Evolutionary conservation across 345 rosid species (phyloP), one percentile per base, ranked within the genome.

Genomic region (Isatis tinctoria): DNA sequence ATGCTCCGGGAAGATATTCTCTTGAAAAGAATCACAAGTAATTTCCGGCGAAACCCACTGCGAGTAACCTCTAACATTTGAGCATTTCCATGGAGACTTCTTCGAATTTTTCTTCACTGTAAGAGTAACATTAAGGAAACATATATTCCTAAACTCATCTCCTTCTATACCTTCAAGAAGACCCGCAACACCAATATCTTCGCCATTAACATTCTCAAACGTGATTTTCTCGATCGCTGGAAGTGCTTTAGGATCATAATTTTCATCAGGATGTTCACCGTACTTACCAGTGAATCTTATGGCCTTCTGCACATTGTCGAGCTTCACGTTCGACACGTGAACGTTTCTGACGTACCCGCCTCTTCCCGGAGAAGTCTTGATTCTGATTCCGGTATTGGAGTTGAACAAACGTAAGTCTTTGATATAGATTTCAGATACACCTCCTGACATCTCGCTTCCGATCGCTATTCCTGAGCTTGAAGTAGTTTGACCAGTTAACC

Each of bases 371-470:
- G 99, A 82, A 18, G 97, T 92, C 82, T 95, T 95, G 77, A 95
- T 83, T 72, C 87, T 82, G 17, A 95, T 84, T 40, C 86, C 99
- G 0, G 85, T 84, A 17, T 61, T 84, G 11, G 99, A 82, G 70
- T 87, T 77, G 81, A 81, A 88, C 49, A 95, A 69, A 32, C 51
- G 68, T 27, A 95, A 72, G 71, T 90, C 80, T 80, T 86, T 82
- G 24, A 88, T 96, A 24, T 81, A 82, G 63, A 95, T 85, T 61
- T 88, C 93, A 0, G 97, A 92, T 41, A 95, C 92, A 20, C 97
- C 99, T 39, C 99, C 99, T 13, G 99, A 95, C 99, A 92, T 95
- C 81, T 95, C 97, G 17, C 99, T 95, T 61, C 99, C 99, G 2
- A 95, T 88, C 2, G 97, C 90, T 6, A 95, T 82, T 27, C 99